Conservation (phyloP, 768 basidiomycete species). For the Pulveroboletus frians region DNA sequence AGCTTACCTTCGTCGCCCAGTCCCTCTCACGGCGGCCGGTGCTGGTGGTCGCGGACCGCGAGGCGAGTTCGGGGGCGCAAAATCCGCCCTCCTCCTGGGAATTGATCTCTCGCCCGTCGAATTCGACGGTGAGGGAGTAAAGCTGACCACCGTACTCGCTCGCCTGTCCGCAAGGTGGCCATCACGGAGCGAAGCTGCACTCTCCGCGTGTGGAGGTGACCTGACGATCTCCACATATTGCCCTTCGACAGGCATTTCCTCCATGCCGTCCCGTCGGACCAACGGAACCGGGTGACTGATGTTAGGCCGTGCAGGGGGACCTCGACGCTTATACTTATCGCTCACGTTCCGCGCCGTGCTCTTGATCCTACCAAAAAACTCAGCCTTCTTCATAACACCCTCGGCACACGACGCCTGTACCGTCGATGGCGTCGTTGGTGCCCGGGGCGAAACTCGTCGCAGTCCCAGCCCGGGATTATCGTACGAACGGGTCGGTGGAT, state of each 20-base stretch:
- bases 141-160: constrained; percentile 42
- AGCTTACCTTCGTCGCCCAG: constrained; percentile 23
- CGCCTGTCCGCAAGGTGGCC: constrained; percentile 25
- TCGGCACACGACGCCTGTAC: constrained; percentile 35
- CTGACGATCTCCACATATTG: constrained; percentile 31
- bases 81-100: constrained; percentile 63
- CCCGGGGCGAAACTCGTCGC: constrained; percentile 44
- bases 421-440: constrained; percentile 36
- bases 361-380: constrained; percentile 60
- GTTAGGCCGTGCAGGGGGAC: constrained; percentile 39
- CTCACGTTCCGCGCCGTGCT: constrained; percentile 66
- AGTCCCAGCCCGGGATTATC: constrained; percentile 41
- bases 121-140: constrained; percentile 53
- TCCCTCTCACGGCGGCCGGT: constrained; percentile 19
- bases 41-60: constrained; percentile 29
- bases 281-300: constrained; percentile 59
- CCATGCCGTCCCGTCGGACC: constrained; percentile 14
- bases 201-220: constrained; percentile 13
- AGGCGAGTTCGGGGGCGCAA: constrained; percentile 53
- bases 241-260: constrained; percentile 27
- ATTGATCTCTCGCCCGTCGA: constrained; percentile 64
- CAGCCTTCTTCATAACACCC: constrained; percentile 62
- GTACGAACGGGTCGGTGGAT: constrained; percentile 17
- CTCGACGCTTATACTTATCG: constrained; percentile 45
- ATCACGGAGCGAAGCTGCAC: constrained; percentile 40